A percentile compares a stretch with the other conserved stretches of the same genome.
Evolutionary conservation across 2,329 filamentous ascomycete genomes (phyloP).

Genomic region (Curvularia spicifera): DNA sequence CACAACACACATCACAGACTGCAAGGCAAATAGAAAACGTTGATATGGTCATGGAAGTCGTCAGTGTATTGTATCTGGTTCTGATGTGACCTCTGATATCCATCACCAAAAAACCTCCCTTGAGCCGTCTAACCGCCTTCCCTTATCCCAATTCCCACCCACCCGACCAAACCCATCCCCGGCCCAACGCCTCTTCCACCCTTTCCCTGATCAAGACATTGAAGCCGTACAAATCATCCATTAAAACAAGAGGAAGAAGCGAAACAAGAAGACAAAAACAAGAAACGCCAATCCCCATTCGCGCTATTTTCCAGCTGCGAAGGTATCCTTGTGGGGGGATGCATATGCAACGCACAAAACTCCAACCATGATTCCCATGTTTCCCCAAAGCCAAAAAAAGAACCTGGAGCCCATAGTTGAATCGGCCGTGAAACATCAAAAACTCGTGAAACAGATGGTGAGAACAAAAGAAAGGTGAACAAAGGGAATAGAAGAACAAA

Average conservation of each 20-base stretch:
- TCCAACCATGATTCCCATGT: conserved; percentile 18
- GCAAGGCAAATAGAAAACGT: background rate
- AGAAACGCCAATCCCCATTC: conserved; percentile 40
- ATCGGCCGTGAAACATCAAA: conserved; percentile 21
- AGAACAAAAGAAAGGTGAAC: conserved; percentile 19
- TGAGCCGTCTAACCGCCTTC: background rate
- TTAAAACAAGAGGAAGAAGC: conserved; percentile 19
- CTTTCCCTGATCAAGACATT: conserved; percentile 7
- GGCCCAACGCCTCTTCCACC: background rate
- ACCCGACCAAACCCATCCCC: background rate
- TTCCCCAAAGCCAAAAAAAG: conserved; percentile 7
- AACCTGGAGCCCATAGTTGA: conserved; percentile 10
- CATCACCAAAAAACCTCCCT: conserved; percentile 3
- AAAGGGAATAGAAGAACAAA: conserved; percentile 13
- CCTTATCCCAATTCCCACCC: conserved; percentile 1
- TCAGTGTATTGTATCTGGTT: conserved; percentile 24
- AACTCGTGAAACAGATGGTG: conserved; percentile 14
- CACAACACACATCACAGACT: background rate
- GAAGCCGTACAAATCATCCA: conserved; percentile 13
- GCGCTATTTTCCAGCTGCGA: conserved; percentile 37
- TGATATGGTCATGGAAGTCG: conserved; percentile 26
- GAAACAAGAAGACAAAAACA: background rate
- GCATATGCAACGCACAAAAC: conserved; percentile 37
- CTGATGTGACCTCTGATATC: conserved; percentile 7
- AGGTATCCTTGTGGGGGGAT: conserved; percentile 38